Evolutionary conservation across 169 alveolate species (phyloP).

Genomic region (Perkinsus marinus): DNA sequence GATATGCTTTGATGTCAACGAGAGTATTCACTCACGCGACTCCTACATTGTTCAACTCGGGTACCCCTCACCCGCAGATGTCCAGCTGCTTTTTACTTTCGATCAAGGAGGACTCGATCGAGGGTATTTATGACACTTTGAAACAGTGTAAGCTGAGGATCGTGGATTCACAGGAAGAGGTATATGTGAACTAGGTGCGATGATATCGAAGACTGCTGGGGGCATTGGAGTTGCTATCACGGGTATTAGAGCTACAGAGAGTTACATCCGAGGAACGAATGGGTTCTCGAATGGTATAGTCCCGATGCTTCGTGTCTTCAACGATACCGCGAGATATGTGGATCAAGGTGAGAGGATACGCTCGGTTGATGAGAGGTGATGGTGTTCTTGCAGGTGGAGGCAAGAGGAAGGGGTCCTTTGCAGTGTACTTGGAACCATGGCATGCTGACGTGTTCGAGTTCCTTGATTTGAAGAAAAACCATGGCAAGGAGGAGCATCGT

Average conservation of each 20-base stretch:
- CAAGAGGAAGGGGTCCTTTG: slow-evolving; percentile 93
- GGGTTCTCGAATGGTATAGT: slow-evolving; percentile 94
- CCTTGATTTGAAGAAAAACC: slow-evolving; percentile 83
- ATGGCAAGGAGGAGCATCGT: slow-evolving; percentile 92
- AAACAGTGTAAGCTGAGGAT: slow-evolving; percentile 40
- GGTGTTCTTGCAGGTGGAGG: slow-evolving; percentile 60
- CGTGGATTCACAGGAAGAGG: background rate
- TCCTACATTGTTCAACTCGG: slow-evolving; percentile 94
- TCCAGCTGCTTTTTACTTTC: slow-evolving; percentile 84
- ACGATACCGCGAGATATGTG: slow-evolving; percentile 84
- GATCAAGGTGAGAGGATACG: slow-evolving; percentile 59
- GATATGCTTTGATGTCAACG: slow-evolving; percentile 63
- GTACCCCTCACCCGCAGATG: slow-evolving; percentile 91
- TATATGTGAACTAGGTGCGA: slow-evolving; percentile 54
- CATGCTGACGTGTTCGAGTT: slow-evolving; percentile 92
- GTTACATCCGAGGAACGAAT: slow-evolving; percentile 93
- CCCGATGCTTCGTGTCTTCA: slow-evolving; percentile 93
- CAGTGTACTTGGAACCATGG: slow-evolving; percentile 98
- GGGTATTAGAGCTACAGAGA: slow-evolving; percentile 83
- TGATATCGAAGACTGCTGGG: slow-evolving; percentile 93
- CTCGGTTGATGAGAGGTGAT: too few species aligned
- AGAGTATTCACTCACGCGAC: slow-evolving; percentile 96
- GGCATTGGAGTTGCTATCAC: slow-evolving; percentile 94
- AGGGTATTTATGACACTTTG: slow-evolving; percentile 89
- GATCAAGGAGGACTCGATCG: slow-evolving; percentile 89